phyloP scores from a whole-genome alignment of 257 asterid genomes.

The Forsythia suspensa region DNA sequence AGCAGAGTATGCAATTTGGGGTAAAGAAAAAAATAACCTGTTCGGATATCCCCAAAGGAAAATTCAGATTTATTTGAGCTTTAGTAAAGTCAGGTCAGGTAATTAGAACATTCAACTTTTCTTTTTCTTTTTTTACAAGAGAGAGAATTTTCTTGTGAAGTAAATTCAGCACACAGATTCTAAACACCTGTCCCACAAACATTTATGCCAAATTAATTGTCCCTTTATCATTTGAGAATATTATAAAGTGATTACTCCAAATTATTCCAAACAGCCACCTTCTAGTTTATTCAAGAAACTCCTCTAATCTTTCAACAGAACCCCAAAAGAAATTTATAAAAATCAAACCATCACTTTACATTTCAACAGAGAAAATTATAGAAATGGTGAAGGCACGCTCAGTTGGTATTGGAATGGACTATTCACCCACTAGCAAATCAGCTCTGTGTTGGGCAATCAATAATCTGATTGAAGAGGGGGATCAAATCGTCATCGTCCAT shows the following conservation, averaged over 20 bases:
- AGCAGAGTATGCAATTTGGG: too few relatives aligned
- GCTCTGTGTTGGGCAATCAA: conserved; percentile 65
- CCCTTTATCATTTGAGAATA: conserved; percentile 8
- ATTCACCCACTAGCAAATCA: conserved; percentile 67
- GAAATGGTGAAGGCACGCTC: conserved; percentile 46
- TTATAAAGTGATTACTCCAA: conserved; percentile 2
- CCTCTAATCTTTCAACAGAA: background rate
- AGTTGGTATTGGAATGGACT: conserved; percentile 74
- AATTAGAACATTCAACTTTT: too few relatives aligned
- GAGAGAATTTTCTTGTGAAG: background rate
- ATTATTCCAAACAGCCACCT: conserved; percentile 11
- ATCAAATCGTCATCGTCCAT: conserved; percentile 59
- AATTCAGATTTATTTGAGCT: too few relatives aligned
- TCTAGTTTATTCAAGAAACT: conserved; percentile 57
- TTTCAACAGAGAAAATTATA: background rate
- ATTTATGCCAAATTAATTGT: conserved; percentile 1
- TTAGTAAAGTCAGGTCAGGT: too few relatives aligned
- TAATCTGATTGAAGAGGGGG: conserved; percentile 62
- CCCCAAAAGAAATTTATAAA: background rate
- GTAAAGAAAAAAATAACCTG: too few relatives aligned
- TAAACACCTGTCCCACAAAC: background rate
- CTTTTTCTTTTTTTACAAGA: too few relatives aligned
- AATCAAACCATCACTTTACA: background rate
- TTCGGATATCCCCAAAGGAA: too few relatives aligned
- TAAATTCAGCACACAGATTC: background rate